Conservation (phyloP, 495 filamentous ascomycete genomes). For the Neurospora sp. region DNA sequence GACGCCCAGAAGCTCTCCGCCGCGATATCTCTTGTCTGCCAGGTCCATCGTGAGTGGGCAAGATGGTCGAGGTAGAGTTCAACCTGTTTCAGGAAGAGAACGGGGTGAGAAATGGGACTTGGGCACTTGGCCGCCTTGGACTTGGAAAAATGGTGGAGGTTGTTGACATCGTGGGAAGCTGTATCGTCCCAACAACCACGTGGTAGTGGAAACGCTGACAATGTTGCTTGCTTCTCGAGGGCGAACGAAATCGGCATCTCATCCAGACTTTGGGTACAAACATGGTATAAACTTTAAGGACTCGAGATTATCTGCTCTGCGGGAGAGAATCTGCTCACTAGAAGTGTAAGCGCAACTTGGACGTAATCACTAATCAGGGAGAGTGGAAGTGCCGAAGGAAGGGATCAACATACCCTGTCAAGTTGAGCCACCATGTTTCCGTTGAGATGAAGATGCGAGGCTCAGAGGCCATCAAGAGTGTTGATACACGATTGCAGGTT, state of each 20-base stretch:
- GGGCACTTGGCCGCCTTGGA: background rate
- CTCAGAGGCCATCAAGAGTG: background rate
- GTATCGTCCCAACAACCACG: background rate
- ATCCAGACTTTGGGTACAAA: background rate
- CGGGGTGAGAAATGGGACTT: background rate
- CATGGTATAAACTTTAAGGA: background rate
- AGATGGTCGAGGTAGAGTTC: background rate
- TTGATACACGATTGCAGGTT: background rate
- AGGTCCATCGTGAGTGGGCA: background rate
- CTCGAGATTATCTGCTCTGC: no score
- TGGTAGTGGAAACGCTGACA: background rate
- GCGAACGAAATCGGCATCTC: background rate
- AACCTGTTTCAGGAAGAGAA: background rate
- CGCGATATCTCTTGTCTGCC: background rate
- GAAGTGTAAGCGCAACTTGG: background rate
- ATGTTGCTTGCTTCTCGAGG: background rate
- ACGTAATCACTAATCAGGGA: background rate
- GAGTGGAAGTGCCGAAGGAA: background rate
- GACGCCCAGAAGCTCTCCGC: constrained; percentile 1
- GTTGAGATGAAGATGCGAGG: background rate
- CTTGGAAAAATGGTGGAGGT: background rate
- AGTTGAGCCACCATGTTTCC: background rate
- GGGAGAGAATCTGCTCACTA: background rate
- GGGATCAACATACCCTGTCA: background rate
- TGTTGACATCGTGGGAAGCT: background rate